Conservation (phyloP, 2,329 filamentous ascomycete species). For the Hortaea werneckii region DNA sequence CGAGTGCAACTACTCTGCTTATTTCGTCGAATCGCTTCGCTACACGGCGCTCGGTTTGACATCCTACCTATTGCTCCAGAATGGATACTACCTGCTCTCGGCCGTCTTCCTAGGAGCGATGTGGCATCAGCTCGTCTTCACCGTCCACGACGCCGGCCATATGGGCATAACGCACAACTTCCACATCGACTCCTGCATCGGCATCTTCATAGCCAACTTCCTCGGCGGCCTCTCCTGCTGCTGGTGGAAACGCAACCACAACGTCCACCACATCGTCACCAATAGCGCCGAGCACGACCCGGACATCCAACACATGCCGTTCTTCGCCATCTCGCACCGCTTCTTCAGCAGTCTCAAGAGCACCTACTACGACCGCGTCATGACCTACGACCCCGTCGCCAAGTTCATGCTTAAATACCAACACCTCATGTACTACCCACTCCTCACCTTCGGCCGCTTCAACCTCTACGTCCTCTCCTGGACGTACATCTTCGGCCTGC, state of each 20-base stretch:
- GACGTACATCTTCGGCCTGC: slow-evolving; percentile 50
- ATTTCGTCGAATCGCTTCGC: slow-evolving; percentile 62
- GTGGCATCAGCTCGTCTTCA: slow-evolving; percentile 94
- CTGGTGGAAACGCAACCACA: slow-evolving; percentile 97
- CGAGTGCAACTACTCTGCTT: slow-evolving; percentile 72
- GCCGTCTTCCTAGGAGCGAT: slow-evolving; percentile 68
- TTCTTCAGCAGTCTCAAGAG: slow-evolving; percentile 56
- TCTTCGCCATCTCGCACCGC: slow-evolving; percentile 56
- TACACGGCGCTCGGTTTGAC: slow-evolving; percentile 58
- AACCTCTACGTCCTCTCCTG: slow-evolving; percentile 61
- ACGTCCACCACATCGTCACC: slow-evolving; percentile 93
- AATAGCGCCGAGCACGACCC: slow-evolving; percentile 94
- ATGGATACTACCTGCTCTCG: slow-evolving; percentile 45
- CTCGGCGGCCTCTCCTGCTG: slow-evolving; percentile 80
- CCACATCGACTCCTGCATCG: slow-evolving; percentile 70
- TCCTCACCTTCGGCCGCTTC: slow-evolving; percentile 57
- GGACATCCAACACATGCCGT: slow-evolving; percentile 69
- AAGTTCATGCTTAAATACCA: slow-evolving; percentile 52
- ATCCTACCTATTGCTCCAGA: slow-evolving; percentile 41
- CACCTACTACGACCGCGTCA: slow-evolving; percentile 55
- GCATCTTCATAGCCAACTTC: slow-evolving; percentile 83
- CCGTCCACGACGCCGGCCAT: slow-evolving; percentile 88
- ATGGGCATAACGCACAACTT: slow-evolving; percentile 96
- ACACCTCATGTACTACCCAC: slow-evolving; percentile 57
- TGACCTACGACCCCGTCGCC: slow-evolving; percentile 52